Base-by-base conservation (phyloP, 352 stramenopile genomes). In the Globisporangium megalacanthum region DNA sequence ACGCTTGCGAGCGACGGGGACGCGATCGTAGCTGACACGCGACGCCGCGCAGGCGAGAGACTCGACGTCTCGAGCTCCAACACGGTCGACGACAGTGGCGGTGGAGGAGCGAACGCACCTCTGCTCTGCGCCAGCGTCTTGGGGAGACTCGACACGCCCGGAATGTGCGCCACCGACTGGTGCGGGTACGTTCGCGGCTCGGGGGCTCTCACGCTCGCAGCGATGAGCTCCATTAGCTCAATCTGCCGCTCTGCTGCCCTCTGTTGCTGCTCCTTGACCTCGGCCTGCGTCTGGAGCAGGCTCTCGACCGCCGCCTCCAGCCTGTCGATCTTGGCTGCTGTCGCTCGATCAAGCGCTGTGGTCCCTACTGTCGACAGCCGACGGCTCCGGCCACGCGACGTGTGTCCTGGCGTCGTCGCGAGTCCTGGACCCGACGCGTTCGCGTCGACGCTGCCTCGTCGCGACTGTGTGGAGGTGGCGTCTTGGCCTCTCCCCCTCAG, bases 221-320 rank as follows among this genome's bases (percentile, higher is more conserved):
- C 65, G 49, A 88, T 53, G 29, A 62, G 49, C 35, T 75, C 53
- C 20, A 88, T 58, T 3, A 86, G 59, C 53, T 80, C 65, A 1
- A 52, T 58, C 47, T 84, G 69, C 8, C 56, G 63, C 37, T 76
- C 64, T n/a, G 70, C 51, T 11, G 59, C 56, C 39, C 61, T 61
- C 29, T 53, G 53, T 22, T 82, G 65, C 14, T 81, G 67, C 36
- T 83, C 66, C 31, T 77, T 72, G 37, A 85, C 77, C 49, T 86
- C 74, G 19, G 8, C 49, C 45, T 88, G 75, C 5, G 56, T 47
- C 11, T 49, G 60, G 37, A 73, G 45, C 14, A 88, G 33, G 13
- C 58, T 57, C 42, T 69, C 70, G 31, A 88, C 69, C 14, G 62
- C 74, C 6, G 62, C 58, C 56, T 88, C 73, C 8, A 86, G 71